phyloP scores from a whole-genome alignment of 2,329 filamentous ascomycete genomes.

The Pseudopithomyces maydicus region DNA sequence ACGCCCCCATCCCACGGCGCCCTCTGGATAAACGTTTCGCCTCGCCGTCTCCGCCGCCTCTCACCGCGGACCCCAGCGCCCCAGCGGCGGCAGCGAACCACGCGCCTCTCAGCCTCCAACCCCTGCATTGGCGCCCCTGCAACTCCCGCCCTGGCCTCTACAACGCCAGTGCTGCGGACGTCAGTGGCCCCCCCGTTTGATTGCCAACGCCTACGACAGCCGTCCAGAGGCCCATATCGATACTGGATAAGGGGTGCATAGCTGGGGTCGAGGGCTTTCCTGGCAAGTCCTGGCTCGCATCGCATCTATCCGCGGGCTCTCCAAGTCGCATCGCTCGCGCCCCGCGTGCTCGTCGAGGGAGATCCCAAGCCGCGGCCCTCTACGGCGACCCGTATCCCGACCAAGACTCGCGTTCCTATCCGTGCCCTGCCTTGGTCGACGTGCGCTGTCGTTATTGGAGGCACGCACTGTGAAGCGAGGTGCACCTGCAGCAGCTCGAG shows the following conservation, averaged over 20 bases:
- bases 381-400: slow-evolving; percentile 18
- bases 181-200: slow-evolving; percentile 40
- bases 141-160: slow-evolving; percentile 22
- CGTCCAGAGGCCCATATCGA: slow-evolving; percentile 30
- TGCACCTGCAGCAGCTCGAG: slow-evolving; percentile 39
- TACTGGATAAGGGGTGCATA: slow-evolving; percentile 26
- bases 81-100: neutral
- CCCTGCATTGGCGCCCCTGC: slow-evolving; percentile 26
- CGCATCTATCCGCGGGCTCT: slow-evolving; percentile 10
- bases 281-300: slow-evolving; percentile 20
- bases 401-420: slow-evolving; percentile 7
- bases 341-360: slow-evolving; percentile 20
- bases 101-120: neutral
- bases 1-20: neutral
- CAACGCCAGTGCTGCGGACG: slow-evolving; percentile 29
- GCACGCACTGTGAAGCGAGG: slow-evolving; percentile 36
- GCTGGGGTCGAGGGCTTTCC: slow-evolving; percentile 27
- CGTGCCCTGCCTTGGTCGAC: slow-evolving; percentile 26
- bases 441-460: slow-evolving; percentile 37
- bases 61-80: neutral
- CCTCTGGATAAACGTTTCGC: slow-evolving; percentile 4
- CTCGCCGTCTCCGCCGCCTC: neutral
- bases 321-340: slow-evolving; percentile 18
- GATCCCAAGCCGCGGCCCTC: slow-evolving; percentile 14
- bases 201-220: slow-evolving; percentile 33